These are phyloP conservation scores for Raddia distichophylla DNA, from an alignment of 176 grass and related monocot genomes.

Conservation along the genomic window DNA sequence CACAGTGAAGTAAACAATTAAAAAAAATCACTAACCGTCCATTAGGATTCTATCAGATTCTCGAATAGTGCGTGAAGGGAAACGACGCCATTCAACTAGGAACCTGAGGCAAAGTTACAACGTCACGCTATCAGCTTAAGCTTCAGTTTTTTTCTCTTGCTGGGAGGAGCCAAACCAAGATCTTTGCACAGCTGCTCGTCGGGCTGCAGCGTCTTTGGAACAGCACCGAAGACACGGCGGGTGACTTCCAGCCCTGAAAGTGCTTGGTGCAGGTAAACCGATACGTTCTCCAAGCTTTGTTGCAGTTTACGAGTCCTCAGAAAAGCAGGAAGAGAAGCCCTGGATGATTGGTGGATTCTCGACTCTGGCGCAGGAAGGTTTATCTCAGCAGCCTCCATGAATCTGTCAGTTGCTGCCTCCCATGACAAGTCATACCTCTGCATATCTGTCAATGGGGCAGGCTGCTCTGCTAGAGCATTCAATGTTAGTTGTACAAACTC, in stretches of 20 bases:
- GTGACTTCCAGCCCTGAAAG: constrained; percentile 76
- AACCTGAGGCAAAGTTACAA: neutral
- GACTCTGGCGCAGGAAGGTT: constrained; percentile 34
- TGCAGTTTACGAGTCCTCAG: constrained; percentile 64
- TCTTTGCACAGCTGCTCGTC: constrained; percentile 70
- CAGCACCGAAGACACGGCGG: constrained; percentile 76
- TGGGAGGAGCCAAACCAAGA: constrained; percentile 55
- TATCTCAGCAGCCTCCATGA: constrained; percentile 70
- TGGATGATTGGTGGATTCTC: constrained; percentile 41
- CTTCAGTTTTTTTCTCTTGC: constrained; percentile 35
- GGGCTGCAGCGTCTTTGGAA: constrained; percentile 75
- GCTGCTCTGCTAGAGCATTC: constrained; percentile 66
- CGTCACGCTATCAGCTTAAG: constrained; percentile 40
- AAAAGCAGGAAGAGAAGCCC: constrained; percentile 49
- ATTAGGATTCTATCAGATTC: neutral
- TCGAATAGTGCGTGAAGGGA: constrained; percentile 23
- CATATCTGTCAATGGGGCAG: constrained; percentile 68
- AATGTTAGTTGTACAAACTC: constrained; percentile 84
- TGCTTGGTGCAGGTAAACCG: constrained; percentile 76
- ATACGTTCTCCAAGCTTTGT: constrained; percentile 67
- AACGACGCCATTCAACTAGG: neutral
- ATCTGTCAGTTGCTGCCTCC: constrained; percentile 86
- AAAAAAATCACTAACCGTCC: neutral
- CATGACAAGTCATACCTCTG: constrained; percentile 73
- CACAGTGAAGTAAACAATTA: neutral